Evolutionary conservation across 306 rosid genomes (phyloP).

Genomic region (Trifolium pratense): DNA sequence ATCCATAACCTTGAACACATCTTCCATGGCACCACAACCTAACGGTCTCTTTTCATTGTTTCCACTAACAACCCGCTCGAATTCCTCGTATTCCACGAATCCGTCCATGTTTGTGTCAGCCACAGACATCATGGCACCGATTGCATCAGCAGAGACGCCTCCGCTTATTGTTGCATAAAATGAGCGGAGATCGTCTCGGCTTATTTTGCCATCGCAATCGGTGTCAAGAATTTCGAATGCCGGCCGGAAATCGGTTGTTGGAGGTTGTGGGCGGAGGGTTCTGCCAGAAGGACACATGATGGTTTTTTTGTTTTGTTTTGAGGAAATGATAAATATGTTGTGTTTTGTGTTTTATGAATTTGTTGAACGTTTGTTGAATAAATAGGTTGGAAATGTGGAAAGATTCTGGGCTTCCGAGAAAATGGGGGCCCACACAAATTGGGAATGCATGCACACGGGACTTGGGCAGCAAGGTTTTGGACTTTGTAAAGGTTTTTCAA

Average conservation of each 20-base stretch:
- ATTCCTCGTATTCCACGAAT: conserved; percentile 86
- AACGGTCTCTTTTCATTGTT: conserved; percentile 26
- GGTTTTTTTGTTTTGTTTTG: background rate
- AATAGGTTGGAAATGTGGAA: background rate
- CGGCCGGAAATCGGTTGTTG: conserved; percentile 50
- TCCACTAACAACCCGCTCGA: conserved; percentile 67
- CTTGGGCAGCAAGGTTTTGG: conserved; percentile 40
- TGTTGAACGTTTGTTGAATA: background rate
- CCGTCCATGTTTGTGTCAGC: conserved; percentile 87
- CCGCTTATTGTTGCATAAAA: conserved; percentile 53
- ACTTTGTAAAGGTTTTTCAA: background rate
- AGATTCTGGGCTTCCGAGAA: background rate
- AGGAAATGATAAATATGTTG: background rate
- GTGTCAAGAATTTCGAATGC: conserved; percentile 82
- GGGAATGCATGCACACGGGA: background rate
- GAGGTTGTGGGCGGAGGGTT: background rate
- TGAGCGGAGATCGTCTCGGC: conserved; percentile 75
- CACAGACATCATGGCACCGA: conserved; percentile 70
- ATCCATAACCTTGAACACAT: conserved; percentile 84
- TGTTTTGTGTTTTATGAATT: background rate
- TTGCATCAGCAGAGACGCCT: conserved; percentile 56
- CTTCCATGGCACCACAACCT: conserved; percentile 68
- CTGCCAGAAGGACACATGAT: conserved; percentile 71
- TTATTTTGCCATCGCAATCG: conserved; percentile 81
- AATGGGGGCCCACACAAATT: conserved; percentile 31